Conservation (phyloP, 805 yeast species). For the Pachysolen tannophilus region DNA sequence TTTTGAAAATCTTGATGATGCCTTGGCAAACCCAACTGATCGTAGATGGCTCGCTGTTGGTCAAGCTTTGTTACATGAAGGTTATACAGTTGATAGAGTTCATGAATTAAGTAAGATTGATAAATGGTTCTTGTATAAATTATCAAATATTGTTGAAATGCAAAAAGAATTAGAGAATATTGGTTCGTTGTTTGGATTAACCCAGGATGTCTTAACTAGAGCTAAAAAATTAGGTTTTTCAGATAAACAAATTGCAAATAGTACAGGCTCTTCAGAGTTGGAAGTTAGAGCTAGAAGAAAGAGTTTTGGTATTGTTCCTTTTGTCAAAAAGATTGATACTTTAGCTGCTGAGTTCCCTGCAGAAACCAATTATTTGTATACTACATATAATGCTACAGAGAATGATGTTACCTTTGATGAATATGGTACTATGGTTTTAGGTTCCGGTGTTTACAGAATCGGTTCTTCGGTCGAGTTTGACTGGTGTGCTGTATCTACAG, state of each 20-base stretch:
- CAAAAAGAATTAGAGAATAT: constrained; percentile 53
- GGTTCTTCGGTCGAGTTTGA: constrained; percentile 99
- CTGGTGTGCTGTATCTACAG: constrained; percentile 99
- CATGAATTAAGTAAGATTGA: constrained; percentile 90
- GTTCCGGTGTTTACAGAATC: constrained; percentile 97
- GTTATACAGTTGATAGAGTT: constrained; percentile 86
- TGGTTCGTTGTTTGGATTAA: constrained; percentile 53
- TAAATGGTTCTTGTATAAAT: constrained; percentile 91
- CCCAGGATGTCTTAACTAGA: constrained; percentile 56
- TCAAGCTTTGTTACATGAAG: constrained; percentile 83
- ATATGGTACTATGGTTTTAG: constrained; percentile 90
- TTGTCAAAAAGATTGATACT: constrained; percentile 95
- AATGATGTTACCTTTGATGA: constrained; percentile 87
- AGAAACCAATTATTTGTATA: constrained; percentile 84
- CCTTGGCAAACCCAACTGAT: constrained; percentile 95
- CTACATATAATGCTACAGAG: constrained; percentile 87
- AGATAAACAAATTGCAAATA: constrained; percentile 92
- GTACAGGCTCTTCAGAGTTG: constrained; percentile 82
- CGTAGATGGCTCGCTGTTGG: constrained; percentile 95
- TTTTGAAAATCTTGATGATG: constrained; percentile 73
- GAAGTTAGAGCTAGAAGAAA: constrained; percentile 85
- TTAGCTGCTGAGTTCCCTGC: constrained; percentile 99
- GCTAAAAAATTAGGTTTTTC: constrained; percentile 97
- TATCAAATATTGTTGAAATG: constrained; percentile 65
- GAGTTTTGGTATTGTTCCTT: constrained; percentile 81